Evolutionary conservation across 106 monocot genomes (phyloP).

Genomic region (Dactylorhiza incarnata): DNA sequence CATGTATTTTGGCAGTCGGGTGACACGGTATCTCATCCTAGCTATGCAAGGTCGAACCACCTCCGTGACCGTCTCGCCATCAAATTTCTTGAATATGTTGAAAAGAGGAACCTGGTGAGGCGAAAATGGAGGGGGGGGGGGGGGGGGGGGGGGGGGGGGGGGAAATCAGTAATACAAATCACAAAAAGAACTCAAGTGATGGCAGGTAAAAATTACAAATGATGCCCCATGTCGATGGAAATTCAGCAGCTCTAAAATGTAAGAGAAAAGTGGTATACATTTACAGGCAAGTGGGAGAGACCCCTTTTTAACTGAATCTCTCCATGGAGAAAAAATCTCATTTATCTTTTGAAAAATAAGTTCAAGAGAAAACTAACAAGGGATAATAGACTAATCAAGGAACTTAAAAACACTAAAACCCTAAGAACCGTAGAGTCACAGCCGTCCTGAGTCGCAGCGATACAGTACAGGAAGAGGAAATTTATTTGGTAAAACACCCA

Average conservation of each 20-base stretch:
- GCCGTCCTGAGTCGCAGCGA: no score
- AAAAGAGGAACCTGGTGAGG: conserved; percentile 77
- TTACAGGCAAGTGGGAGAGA: neutral
- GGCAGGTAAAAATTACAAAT: neutral
- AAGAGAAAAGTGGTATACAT: neutral
- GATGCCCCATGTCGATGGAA: neutral
- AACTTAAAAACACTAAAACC: neutral
- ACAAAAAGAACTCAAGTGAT: neutral
- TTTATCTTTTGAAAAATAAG: neutral
- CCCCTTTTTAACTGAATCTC: neutral
- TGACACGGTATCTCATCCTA: conserved; percentile 93
- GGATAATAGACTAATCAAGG: neutral
- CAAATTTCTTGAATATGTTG: conserved; percentile 98
- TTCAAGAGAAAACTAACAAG: neutral
- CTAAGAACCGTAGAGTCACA: no score
- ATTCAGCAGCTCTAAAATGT: neutral
- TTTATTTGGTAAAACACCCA: no score
- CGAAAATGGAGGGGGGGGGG: neutral
- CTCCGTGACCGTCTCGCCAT: conserved; percentile 95
- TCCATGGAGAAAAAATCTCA: neutral
- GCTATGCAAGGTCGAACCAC: conserved; percentile 90
- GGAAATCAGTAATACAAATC: neutral
- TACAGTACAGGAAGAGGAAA: no score
- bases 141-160: neutral
- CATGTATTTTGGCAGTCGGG: conserved; percentile 80